phyloP scores from a whole-genome alignment of 163 green algal genomes.

The Chlorella variabilis region DNA sequence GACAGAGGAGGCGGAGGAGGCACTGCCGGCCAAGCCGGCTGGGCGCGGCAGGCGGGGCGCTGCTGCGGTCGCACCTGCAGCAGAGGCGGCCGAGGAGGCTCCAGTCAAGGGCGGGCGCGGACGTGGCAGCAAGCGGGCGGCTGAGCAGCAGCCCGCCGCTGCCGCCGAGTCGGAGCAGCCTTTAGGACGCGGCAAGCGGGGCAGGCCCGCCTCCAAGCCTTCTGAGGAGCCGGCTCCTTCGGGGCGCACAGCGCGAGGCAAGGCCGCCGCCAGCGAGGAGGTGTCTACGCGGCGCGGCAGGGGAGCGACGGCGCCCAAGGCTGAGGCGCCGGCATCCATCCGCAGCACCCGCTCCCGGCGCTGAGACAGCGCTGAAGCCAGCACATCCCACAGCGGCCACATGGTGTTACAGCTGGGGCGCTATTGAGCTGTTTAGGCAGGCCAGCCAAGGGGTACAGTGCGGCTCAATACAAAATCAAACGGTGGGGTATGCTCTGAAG shows the following conservation, averaged over 20 bases:
- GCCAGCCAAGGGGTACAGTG: too few species aligned
- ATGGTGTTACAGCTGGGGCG: too few species aligned
- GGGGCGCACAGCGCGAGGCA: conserved; percentile 18
- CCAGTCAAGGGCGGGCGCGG: conserved; percentile 1
- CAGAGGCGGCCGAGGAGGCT: not conserved
- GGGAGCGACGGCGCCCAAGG: conserved; percentile 1
- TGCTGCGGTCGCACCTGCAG: not conserved
- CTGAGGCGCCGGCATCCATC: not conserved
- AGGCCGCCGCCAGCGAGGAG: conserved; percentile 15
- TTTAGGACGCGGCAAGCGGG: conserved; percentile 2
- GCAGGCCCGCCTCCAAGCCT: conserved; percentile 14
- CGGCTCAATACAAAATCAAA: too few species aligned
- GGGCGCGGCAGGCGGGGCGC: conserved; percentile 12
- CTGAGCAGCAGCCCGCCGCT: not conserved
- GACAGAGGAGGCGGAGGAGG: conserved; percentile 1
- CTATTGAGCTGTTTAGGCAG: too few species aligned
- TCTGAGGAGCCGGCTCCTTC: conserved; percentile 7
- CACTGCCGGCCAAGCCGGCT: conserved; percentile 1
- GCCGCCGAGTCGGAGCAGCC: not conserved
- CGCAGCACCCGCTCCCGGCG: conserved; percentile 28
- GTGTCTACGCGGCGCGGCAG: conserved; percentile 34
- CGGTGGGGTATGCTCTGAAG: too few species aligned
- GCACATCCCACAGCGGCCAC: too few species aligned
- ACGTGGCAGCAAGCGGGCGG: conserved; percentile 16
- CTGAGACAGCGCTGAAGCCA: conserved; percentile 19